Conservation (phyloP, 1,139 yeast species). For the Hyphopichia burtonii region DNA sequence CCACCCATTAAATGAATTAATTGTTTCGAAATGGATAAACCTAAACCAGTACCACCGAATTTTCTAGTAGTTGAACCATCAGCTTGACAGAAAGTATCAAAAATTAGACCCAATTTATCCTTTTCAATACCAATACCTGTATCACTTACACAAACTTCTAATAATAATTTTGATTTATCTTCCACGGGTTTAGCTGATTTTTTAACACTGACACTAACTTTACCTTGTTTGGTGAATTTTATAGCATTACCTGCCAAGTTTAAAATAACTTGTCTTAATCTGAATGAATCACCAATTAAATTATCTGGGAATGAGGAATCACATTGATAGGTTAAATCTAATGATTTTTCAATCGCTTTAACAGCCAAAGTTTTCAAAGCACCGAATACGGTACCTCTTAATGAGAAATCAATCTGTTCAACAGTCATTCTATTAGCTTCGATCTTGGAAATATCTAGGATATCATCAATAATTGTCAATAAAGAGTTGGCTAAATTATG, state of each 20-base stretch:
- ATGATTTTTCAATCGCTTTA: conserved; percentile 80
- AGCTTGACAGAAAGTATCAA: conserved; percentile 88
- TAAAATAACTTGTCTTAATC: conserved; percentile 79
- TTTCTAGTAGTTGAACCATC: conserved; percentile 90
- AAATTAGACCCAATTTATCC: conserved; percentile 78
- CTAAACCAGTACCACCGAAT: conserved; percentile 72
- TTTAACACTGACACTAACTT: conserved; percentile 63
- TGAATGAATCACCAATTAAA: conserved; percentile 81
- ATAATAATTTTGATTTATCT: conserved; percentile 56
- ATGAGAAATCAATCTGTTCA: conserved; percentile 80
- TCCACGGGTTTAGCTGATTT: conserved; percentile 46
- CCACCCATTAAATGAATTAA: conserved; percentile 89
- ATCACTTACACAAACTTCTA: conserved; percentile 84
- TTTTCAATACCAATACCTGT: conserved; percentile 87
- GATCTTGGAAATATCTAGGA: conserved; percentile 85
- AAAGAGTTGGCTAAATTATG: conserved; percentile 82
- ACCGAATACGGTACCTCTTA: conserved; percentile 84
- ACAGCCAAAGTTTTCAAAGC: conserved; percentile 86
- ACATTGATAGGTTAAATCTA: conserved; percentile 76
- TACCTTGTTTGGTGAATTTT: conserved; percentile 79
- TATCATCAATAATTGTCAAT: conserved; percentile 83
- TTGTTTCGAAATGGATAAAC: conserved; percentile 71
- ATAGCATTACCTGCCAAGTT: conserved; percentile 87
- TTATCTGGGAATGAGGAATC: conserved; percentile 86
- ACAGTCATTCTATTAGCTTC: conserved; percentile 93